Conservation (phyloP, 2,329 filamentous ascomycete species). For the Colletotrichum neosansevieriae region DNA sequence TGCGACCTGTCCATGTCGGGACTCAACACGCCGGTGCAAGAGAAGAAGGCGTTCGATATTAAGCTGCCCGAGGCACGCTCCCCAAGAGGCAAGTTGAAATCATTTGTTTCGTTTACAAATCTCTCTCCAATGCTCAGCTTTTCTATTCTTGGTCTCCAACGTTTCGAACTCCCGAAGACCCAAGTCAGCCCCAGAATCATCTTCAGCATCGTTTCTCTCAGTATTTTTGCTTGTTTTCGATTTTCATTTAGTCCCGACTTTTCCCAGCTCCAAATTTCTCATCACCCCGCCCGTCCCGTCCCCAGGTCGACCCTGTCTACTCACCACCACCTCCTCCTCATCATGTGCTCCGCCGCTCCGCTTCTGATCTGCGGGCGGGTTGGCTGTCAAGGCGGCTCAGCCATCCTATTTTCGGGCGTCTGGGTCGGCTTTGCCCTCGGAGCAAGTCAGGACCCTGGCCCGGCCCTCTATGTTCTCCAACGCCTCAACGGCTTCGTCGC, state of each 20-base stretch:
- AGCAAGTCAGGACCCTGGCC: background rate
- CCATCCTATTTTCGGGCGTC: background rate
- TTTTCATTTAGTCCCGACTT: conserved; percentile 6
- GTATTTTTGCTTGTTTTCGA: background rate
- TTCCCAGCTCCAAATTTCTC: background rate
- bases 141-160: background rate
- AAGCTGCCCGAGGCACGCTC: conserved; percentile 19
- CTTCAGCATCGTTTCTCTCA: background rate
- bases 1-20: conserved; percentile 53
- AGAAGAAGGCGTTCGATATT: conserved; percentile 24
- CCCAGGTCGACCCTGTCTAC: background rate
- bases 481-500: background rate
- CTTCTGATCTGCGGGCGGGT: background rate
- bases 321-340: background rate
- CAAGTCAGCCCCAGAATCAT: background rate
- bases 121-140: background rate
- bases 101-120: background rate
- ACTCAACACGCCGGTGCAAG: conserved; percentile 39
- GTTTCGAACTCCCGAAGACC: no score
- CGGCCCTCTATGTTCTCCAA: background rate
- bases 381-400: background rate
- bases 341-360: background rate
- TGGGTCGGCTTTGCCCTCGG: background rate
- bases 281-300: background rate
- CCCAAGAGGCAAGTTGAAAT: conserved; percentile 22